Base-by-base conservation (phyloP, 2,329 filamentous ascomycete genomes). In the Neofusicoccum cordaticola region DNA sequence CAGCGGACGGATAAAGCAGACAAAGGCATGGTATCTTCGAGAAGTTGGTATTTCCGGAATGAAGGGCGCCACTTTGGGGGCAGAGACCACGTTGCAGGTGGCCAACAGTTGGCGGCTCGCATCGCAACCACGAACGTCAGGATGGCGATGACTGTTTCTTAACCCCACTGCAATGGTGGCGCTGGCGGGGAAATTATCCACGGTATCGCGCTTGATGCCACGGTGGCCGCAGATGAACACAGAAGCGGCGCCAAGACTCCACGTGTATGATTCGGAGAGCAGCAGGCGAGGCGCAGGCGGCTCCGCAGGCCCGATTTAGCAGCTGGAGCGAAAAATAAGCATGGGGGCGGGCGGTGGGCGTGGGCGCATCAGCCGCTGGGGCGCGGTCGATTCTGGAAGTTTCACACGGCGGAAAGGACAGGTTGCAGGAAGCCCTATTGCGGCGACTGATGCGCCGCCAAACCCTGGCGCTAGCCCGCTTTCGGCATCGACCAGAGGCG, bases 391-490 rank as follows among this genome's bases (percentile, higher is more conserved):
- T 65, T 65, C 63, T 65, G 37, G 63, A 65, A 65, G 63, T 27
- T 65, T 65, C 53, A 65, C 41, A 27, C 61, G 62, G 17, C 15
- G 53, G 56, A 60, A 53, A 60, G 63, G 63, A 65, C 63, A 65
- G 63, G 53, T 65, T 60, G 63, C 63, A 65, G 50, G 52, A 52
- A 60, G 56, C 63, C 35, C 44, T 44, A 61, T 61, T 61, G 63
- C 63, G 56, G 63, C 63, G 35, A 53, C 34, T 48, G 47, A 63
- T 48, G 39, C 61, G 31, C 44, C 48, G 48, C 47, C 47, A 6
- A 63, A 39, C 63, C 56, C 56, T 44, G 17, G 19, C 63, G 39
- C 63, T 64, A 58, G 27, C 19, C 63, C 63, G 53, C 35, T 60
- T 60, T 31, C 22, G 52, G 63, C 34, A 27, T 1, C n/a, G 22